Base-by-base conservation (phyloP, 2,329 filamentous ascomycete genomes). In the Chaetomium sp. region DNA sequence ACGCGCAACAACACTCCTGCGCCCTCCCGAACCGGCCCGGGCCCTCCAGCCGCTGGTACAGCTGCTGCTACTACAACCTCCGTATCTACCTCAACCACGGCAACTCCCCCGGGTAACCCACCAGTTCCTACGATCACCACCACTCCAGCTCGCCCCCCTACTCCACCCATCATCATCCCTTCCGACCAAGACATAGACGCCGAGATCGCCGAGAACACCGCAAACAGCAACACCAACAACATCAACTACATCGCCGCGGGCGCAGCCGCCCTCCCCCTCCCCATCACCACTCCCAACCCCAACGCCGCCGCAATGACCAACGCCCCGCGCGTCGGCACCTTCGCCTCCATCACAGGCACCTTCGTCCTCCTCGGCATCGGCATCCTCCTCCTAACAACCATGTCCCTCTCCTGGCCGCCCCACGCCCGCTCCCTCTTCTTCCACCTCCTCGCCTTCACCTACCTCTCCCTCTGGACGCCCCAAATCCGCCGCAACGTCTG, bases 401-500 rank as follows among this genome's bases (percentile, higher is more conserved):
- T 60, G 27, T 83, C 84, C 6, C 74, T 76, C 14, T 80, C 81
- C 1, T 87, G 84, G 82, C 79, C 82, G 51, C 74, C 79, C 1
- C 68, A 71, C 6, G 67, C 80, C 43, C 81, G 84, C 38, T 73
- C 77, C 32, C 66, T 74, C 50, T 86, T 85, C 67, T 74, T 82
- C 64, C 82, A 91, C 67, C 61, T 78, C 2, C 73, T 95, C 27
- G 79, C 82, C 2, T 83, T 92, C 64, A 62, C 80, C 52, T 96
- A 96, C 68, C 81, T 96, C 45, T 96, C 91, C 19, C 86, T 96
- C 67, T 97, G 92, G 92, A 68, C 85, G 0, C 92, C 94, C 0
- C 94, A 99, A 69, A 95, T 97, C 62, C 82, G 88, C 67, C 88
- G 94, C 59, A 99, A 99, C 69, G 78, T 88, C 52, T 84, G 89